phyloP scores from a whole-genome alignment of 2,329 filamentous ascomycete genomes.

The Apiospora marii region DNA sequence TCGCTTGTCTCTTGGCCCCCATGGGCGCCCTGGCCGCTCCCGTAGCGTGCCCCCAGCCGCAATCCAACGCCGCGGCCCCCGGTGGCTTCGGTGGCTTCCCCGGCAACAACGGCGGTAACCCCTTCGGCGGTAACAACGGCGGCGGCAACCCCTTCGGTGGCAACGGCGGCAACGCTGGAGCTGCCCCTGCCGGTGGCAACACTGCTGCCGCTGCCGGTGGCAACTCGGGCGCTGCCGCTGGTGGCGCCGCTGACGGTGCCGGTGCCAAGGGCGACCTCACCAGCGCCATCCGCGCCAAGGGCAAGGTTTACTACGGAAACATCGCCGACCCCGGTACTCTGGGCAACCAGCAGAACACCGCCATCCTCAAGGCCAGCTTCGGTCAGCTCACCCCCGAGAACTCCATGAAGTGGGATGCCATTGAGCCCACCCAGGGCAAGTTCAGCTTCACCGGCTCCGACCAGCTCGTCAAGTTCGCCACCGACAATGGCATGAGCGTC shows the following conservation, averaged over 20 bases:
- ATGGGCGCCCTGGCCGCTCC: conserved; percentile 45
- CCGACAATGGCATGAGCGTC: conserved; percentile 62
- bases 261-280: conserved; percentile 37
- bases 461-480: conserved; percentile 66
- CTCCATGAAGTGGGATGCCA: conserved; percentile 73
- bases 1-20: conserved; percentile 47
- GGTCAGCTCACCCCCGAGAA: conserved; percentile 74
- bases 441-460: conserved; percentile 67
- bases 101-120: background rate
- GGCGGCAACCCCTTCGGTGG: background rate
- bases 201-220: background rate
- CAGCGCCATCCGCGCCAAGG: conserved; percentile 63
- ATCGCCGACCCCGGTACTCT: conserved; percentile 63
- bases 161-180: background rate
- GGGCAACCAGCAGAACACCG: conserved; percentile 54
- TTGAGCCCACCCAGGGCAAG: conserved; percentile 46
- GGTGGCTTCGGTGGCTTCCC: conserved; percentile 51
- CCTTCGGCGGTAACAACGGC: background rate
- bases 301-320: conserved; percentile 72
- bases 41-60: conserved; percentile 34
- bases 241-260: background rate
- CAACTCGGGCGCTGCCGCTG: background rate
- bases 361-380: conserved; percentile 67
- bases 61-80: conserved; percentile 49
- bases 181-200: background rate